Evolutionary conservation across 2,329 filamentous ascomycete species (phyloP).

Genomic region (Aspergillus alliaceus): DNA sequence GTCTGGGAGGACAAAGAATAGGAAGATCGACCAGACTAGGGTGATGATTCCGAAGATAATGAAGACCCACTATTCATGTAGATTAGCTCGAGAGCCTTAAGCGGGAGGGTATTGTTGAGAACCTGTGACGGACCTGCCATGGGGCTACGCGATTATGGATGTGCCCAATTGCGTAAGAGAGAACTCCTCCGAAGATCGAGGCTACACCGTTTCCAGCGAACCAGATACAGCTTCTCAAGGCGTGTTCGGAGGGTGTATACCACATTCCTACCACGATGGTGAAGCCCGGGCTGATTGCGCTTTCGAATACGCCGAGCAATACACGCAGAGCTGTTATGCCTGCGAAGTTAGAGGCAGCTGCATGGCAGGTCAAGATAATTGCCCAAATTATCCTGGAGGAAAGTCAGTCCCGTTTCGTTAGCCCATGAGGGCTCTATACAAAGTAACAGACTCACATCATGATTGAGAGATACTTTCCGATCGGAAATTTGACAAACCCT

Average conservation of each 20-base stretch:
- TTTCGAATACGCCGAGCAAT: slow-evolving; percentile 37
- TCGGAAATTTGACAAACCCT: slow-evolving; percentile 36
- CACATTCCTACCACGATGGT: slow-evolving; percentile 15
- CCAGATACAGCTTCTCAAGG: slow-evolving; percentile 26
- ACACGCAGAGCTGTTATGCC: slow-evolving; percentile 43
- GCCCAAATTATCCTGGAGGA: slow-evolving; percentile 31
- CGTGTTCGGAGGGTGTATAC: slow-evolving; percentile 24
- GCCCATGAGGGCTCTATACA: no score
- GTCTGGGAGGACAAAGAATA: slow-evolving; percentile 12
- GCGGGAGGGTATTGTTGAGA: no score
- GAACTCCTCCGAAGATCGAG: slow-evolving; percentile 43
- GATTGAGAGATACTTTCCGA: slow-evolving; percentile 36
- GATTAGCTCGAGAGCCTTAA: no score
- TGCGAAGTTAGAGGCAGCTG: slow-evolving; percentile 39
- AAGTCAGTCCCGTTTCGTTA: neutral
- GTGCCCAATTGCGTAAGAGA: slow-evolving; percentile 48
- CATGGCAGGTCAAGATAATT: slow-evolving; percentile 30
- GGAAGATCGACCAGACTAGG: slow-evolving; percentile 5
- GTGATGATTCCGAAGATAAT: slow-evolving; percentile 17
- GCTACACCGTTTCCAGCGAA: slow-evolving; percentile 43
- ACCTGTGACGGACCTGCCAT: slow-evolving; percentile 17
- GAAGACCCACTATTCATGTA: slow-evolving; percentile 8
- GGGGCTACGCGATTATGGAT: slow-evolving; percentile 22
- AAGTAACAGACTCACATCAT: slow-evolving; percentile 15
- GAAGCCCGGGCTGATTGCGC: slow-evolving; percentile 2